These are phyloP conservation scores for Coix lacrymajobi DNA, from an alignment of 176 grass and related monocot genomes.

Conservation along the genomic window DNA sequence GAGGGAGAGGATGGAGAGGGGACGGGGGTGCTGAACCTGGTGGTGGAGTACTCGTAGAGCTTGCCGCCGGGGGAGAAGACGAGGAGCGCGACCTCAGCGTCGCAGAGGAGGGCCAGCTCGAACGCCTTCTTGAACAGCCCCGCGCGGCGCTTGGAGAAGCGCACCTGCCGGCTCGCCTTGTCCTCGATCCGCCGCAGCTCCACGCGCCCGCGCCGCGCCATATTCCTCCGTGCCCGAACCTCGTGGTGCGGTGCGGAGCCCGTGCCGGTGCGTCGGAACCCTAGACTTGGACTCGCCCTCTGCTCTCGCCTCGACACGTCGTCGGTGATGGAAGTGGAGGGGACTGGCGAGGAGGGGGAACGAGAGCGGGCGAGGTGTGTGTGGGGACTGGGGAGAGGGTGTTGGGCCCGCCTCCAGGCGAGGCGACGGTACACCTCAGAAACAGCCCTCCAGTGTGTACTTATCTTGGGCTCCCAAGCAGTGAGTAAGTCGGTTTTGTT, in stretches of 20 bases:
- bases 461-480: neutral
- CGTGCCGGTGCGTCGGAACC: neutral
- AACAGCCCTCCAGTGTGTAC: neutral
- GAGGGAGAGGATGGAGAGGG: neutral
- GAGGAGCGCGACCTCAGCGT: conserved; percentile 65
- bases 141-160: conserved; percentile 72
- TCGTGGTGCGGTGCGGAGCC: neutral
- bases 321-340: neutral
- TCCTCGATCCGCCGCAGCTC: conserved; percentile 80
- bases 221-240: neutral
- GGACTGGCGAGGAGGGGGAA: neutral
- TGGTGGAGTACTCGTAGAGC: conserved; percentile 72
- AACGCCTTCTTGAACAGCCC: conserved; percentile 82
- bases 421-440: neutral
- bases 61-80: conserved; percentile 63
- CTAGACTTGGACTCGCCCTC: neutral
- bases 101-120: conserved; percentile 73
- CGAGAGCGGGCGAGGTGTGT: neutral
- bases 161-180: conserved; percentile 69
- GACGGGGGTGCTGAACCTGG: conserved; percentile 19
- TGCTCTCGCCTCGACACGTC: neutral
- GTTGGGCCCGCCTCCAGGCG: too few relatives aligned
- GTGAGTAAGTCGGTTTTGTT: too few relatives aligned
- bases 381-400: neutral
- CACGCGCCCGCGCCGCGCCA: conserved; percentile 48